These are phyloP conservation scores for Penicillium sp. DNA, from an alignment of 2,329 filamentous ascomycete genomes.

Conservation along the genomic window DNA sequence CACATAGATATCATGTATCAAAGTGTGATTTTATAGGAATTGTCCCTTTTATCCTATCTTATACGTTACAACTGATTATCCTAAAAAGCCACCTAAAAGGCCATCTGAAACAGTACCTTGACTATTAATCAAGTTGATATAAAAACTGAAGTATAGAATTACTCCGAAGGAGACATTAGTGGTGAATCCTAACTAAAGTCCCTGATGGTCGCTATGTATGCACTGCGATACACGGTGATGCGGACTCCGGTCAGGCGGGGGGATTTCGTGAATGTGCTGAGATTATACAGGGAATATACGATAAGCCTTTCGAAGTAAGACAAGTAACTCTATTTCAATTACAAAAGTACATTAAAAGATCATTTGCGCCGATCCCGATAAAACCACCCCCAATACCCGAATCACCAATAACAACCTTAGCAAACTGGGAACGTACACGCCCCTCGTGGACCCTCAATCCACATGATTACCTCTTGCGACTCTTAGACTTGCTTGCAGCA, in stretches of 20 bases:
- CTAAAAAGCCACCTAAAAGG: no score
- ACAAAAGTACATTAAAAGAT: constrained; percentile 15
- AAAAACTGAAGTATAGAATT: no score
- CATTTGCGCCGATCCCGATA: constrained; percentile 21
- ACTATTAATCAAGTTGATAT: no score
- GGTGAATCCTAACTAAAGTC: no score
- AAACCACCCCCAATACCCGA: constrained; percentile 9
- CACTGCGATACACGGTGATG: background rate
- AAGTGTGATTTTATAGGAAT: no score
- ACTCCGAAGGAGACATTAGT: no score
- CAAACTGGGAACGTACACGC: constrained; percentile 5
- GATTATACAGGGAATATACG: constrained; percentile 6
- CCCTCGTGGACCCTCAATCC: background rate
- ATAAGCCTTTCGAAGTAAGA: constrained; percentile 16
- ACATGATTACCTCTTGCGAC: constrained; percentile 49
- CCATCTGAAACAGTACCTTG: no score
- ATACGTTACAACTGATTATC: no score
- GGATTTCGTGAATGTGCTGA: background rate
- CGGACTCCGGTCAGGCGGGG: constrained; percentile 12
- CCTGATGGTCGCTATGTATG: no score
- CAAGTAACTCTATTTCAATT: constrained; percentile 15
- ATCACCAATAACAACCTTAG: constrained; percentile 4
- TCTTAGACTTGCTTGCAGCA: constrained; percentile 54
- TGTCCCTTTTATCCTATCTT: no score
- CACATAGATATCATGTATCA: no score